A percentile compares a stretch with the other conserved stretches of the same genome.
Conservation (phyloP, 805 yeast species). For the Nakazawaea sp. region DNA sequence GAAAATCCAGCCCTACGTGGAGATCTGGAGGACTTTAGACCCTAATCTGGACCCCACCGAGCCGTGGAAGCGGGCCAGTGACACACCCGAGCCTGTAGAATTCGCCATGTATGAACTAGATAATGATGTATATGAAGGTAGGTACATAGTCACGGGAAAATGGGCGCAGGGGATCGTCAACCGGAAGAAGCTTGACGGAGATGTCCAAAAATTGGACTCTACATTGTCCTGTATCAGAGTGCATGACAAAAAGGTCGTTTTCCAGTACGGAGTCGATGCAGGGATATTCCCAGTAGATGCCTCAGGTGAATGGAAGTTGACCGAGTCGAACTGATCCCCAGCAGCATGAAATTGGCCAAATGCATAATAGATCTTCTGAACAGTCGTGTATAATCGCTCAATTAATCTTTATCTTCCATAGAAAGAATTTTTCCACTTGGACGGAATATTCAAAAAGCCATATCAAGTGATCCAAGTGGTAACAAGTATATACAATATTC, state of each 20-base stretch:
- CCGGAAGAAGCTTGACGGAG: slow-evolving; percentile 1
- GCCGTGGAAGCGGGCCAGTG: too few species aligned
- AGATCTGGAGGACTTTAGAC: slow-evolving; percentile 48
- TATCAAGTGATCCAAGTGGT: too few species aligned
- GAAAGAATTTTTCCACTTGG: too few species aligned
- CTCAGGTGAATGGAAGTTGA: slow-evolving; percentile 2
- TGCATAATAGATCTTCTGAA: not conserved
- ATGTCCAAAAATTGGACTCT: not conserved
- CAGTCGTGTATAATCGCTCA: too few species aligned
- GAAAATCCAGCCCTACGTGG: slow-evolving; percentile 36
- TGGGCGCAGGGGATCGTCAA: slow-evolving; percentile 44
- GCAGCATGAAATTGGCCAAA: not conserved
- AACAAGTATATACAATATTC: not conserved
- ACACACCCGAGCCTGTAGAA: too few species aligned
- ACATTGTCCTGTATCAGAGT: slow-evolving; percentile 9
- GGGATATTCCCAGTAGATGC: slow-evolving; percentile 4
- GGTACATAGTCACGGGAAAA: slow-evolving; percentile 38
- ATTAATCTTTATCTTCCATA: too few species aligned
- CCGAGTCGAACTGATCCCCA: slow-evolving; percentile 1
- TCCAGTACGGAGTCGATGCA: slow-evolving; percentile 7
- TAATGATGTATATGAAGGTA: slow-evolving; percentile 29
- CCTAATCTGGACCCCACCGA: slow-evolving; percentile 27
- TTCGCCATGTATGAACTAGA: slow-evolving; percentile 19
- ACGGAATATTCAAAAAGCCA: too few species aligned
- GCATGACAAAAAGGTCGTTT: not conserved